A percentile compares a stretch with the other conserved stretches of the same genome.
Evolutionary conservation across 768 basidiomycete species (phyloP).

Genomic region (Rubroboletus satanas): DNA sequence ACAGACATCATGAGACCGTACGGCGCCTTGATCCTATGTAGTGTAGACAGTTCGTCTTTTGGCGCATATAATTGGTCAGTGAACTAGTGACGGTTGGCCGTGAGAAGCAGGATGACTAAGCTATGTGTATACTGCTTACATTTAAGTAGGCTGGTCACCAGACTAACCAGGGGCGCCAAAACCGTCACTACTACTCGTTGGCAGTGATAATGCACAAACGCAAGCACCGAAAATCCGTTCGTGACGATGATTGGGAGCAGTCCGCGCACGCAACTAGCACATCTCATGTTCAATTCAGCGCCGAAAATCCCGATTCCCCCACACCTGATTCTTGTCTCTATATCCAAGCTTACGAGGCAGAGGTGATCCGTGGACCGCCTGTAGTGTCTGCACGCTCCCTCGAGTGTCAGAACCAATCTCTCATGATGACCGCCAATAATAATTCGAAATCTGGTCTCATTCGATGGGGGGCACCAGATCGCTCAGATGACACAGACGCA

Average conservation of each 20-base stretch:
- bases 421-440: conserved; percentile 2
- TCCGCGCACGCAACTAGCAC: background rate
- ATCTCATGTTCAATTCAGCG: background rate
- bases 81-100: background rate
- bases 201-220: conserved; percentile 23
- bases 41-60: background rate
- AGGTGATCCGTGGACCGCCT: conserved; percentile 54
- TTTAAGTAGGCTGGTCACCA: background rate
- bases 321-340: conserved; percentile 35
- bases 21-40: background rate
- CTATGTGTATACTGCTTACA: too few species aligned
- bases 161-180: background rate
- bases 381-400: conserved; percentile 36
- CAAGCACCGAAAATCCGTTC: conserved; percentile 17
- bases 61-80: background rate
- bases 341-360: conserved; percentile 76
- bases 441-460: conserved; percentile 34
- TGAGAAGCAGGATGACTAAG: background rate
- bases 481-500: conserved; percentile 3
- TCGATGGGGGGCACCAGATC: conserved; percentile 25
- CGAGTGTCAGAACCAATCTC: conserved; percentile 24
- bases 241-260: conserved; percentile 12
- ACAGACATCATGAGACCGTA: background rate
- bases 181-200: background rate
- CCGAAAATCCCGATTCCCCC: background rate